A percentile compares a stretch with the other conserved stretches of the same genome.
These are phyloP conservation scores for Talaromyces nanjingensis DNA, from an alignment of 495 filamentous ascomycete genomes.

Conservation along the genomic window DNA sequence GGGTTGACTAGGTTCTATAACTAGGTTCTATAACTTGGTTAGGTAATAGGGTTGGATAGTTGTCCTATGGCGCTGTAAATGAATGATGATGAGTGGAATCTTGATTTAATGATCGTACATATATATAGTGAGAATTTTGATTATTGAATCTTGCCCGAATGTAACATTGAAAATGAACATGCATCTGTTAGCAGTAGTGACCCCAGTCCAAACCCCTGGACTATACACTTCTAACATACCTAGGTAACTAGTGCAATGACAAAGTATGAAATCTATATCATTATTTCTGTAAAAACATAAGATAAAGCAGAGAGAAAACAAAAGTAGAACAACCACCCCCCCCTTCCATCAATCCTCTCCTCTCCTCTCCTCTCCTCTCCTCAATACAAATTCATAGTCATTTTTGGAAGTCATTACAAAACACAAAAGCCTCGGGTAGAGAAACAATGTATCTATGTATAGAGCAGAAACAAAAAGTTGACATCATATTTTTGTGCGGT, in stretches of 20 bases:
- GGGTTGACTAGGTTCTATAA: constrained; percentile 20
- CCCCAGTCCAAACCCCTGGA: too few species aligned
- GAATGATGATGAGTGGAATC: background rate
- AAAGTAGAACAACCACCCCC: background rate
- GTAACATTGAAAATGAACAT: too few species aligned
- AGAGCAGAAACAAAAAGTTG: background rate
- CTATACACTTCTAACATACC: too few species aligned
- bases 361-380: background rate
- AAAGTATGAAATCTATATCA: constrained; percentile 3
- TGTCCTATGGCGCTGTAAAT: background rate
- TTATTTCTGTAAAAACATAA: background rate
- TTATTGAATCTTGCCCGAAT: background rate
- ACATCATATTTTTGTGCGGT: background rate
- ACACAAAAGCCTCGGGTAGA: background rate
- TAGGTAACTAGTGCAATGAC: background rate
- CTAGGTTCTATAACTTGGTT: too few species aligned
- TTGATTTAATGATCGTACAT: background rate
- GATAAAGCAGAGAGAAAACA: background rate
- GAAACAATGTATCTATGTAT: background rate
- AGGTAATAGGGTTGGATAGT: background rate
- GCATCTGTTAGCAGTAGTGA: too few species aligned
- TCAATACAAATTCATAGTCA: background rate
- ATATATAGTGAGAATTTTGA: background rate
- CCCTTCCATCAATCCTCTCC: background rate
- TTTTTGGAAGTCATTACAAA: background rate